Conservation (phyloP, 106 monocot genomes). For the Agapanthus africanus region DNA sequence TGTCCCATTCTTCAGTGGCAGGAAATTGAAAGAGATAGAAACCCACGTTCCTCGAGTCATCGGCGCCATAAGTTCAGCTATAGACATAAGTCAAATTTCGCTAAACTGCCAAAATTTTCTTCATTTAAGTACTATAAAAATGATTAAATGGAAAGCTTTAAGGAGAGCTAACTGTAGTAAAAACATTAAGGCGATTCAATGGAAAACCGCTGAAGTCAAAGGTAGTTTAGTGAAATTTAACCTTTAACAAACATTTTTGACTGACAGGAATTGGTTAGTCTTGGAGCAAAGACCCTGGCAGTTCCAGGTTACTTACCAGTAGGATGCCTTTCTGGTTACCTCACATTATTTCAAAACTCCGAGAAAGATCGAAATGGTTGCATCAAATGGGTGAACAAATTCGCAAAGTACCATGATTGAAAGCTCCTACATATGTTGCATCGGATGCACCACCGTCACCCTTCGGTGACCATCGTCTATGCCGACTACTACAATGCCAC, state of each 20-base stretch:
- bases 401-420: constrained; percentile 18
- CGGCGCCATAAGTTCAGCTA: constrained; percentile 16
- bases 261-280: constrained; percentile 3
- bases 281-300: constrained; percentile 24
- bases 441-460: constrained; percentile 2
- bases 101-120: no score
- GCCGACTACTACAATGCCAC: constrained; percentile 14
- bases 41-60: constrained; percentile 33
- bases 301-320: constrained; percentile 33
- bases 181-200: no score
- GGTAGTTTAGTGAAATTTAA: no score
- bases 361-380: constrained; percentile 20
- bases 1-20: constrained; percentile 18
- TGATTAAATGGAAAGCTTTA: no score
- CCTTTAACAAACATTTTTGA: no score
- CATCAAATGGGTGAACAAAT: constrained; percentile 16
- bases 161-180: no score
- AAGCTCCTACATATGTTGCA: constrained; percentile 7
- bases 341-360: constrained; percentile 2
- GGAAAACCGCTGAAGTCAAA: no score
- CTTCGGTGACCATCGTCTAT: constrained; percentile 24
- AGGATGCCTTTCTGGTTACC: constrained; percentile 18
- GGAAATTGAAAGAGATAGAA: constrained; percentile 13
- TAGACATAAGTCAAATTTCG: constrained; percentile 6
- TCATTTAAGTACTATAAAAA: no score